Percentiles rank a stretch among this genome's conserved stretches.
These are phyloP conservation scores for Mrakiaceae sp. DNA, from an alignment of 1,284 basidiomycete species.

Conservation along the genomic window DNA sequence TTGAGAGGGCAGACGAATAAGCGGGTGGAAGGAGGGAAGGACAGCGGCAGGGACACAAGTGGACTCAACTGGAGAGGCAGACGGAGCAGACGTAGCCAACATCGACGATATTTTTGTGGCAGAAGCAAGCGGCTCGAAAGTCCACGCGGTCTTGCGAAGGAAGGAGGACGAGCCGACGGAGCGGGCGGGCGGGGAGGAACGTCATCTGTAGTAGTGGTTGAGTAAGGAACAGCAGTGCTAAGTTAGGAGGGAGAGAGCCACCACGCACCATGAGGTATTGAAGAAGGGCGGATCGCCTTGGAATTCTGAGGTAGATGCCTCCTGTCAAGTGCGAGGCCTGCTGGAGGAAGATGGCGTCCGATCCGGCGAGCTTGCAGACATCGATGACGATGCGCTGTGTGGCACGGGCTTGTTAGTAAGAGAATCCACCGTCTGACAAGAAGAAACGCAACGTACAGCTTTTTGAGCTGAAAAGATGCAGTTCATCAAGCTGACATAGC, in stretches of 20 bases:
- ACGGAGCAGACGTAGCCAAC: conserved; percentile 97
- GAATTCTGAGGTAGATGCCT: conserved; percentile 80
- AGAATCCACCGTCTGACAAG: background rate
- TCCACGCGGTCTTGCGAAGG: conserved; percentile 92
- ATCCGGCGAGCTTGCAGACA: conserved; percentile 81
- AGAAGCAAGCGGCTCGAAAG: conserved; percentile 96
- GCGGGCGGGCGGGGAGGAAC: conserved; percentile 70
- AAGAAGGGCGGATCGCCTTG: conserved; percentile 65
- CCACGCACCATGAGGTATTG: conserved; percentile 69
- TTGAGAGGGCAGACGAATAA: conserved; percentile 11
- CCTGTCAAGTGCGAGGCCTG: conserved; percentile 93
- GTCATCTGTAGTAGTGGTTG: conserved; percentile 52
- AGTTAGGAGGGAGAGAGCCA: background rate
- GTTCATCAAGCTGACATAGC: conserved; percentile 89
- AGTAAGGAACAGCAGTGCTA: conserved; percentile 5
- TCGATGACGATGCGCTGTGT: conserved; percentile 85
- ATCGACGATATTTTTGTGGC: conserved; percentile 92
- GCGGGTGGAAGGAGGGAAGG: background rate
- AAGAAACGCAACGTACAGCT: conserved; percentile 39
- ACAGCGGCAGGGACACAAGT: background rate
- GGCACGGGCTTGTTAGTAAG: background rate
- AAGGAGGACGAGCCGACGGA: conserved; percentile 65
- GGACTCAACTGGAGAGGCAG: conserved; percentile 72
- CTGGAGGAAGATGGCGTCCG: conserved; percentile 89
- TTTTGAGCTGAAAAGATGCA: conserved; percentile 99